Evolutionary conservation across 1,284 basidiomycete genomes (phyloP), one percentile per base, ranked within the genome.

Genomic region (Apiotrichum akiyoshidainum): DNA sequence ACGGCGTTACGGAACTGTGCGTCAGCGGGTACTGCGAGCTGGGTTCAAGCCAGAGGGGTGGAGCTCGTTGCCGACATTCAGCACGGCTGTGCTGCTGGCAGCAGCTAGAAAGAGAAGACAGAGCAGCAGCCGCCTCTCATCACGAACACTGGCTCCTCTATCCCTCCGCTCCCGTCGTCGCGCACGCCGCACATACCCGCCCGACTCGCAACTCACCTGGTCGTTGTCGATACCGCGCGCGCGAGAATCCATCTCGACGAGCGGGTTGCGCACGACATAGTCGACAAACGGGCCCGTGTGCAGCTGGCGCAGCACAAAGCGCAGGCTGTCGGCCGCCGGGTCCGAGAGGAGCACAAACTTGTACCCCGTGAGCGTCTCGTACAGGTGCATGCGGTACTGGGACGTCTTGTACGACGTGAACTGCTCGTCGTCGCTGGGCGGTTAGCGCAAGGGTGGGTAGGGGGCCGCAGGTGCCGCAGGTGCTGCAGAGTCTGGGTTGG

Each of bases 311-410:
- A 98, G 80, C 45, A 92, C 83, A 66, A 88, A 88, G 35, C 90
- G 88, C 46, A 95, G 81, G 19, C 88, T 87, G 63, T 94, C 91
- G 39, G 86, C 81, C 46, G 83, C 83, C 1, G 92, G 89, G 72
- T 96, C 92, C 60, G 88, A 92, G 67, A 99, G 84, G 80, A 98
- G 89, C 68, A 97, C 84, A 76, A 99, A 96, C 72, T 94, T 96
- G 84, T 92, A 96, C 44, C 90, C 89, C 10, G 93, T 92, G 1
- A 87, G 73, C 3, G 95, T 94, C 76, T 97, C 93, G 78, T 88
- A 92, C 55, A 97, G 82, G 77, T 98, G 92, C 9, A 99, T 83
- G 72, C 89, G 93, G 83, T 99, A 99, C 2, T 87, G 81, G 22
- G 91, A 90, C 2, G 95, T 99, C 61, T 86, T 85, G 79, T 95